Base-by-base conservation (phyloP, 2,329 filamentous ascomycete species). In the Dissoconium aciculare region DNA sequence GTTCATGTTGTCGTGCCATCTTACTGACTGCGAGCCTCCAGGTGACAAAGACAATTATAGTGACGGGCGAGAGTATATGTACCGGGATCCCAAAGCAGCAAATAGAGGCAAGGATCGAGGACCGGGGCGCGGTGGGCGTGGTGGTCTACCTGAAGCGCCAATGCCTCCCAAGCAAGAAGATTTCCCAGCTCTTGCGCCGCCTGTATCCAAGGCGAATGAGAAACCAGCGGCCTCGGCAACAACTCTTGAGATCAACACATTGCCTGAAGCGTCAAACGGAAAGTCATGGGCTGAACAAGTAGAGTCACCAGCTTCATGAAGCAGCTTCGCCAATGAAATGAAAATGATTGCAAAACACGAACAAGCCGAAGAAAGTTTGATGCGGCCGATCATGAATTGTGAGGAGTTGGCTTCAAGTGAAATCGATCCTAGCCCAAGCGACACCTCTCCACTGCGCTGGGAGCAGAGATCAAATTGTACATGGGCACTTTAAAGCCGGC, bases 121-220 rank as follows among this genome's bases (percentile, higher is more conserved):
- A 13, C 26, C 35, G 10, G 30, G 42, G 32, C 43, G 42, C n/a
- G 40, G 42, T n/a, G 31, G 41, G 23, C 23, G 56, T 16, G 36
- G 29, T n/a, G 24, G 34, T 26, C 13, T 28, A 17, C 21, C 31
- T 8, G 31, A 34, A 26, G 27, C 45, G 44, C 28, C 29, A 12
- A 43, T 45, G 11, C 41, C 45, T n/a, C 62, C 60, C 1, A 50
- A 49, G 24, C 39, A 50, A 11, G 50, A 57, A 15, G 62, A 66
- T 27, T 66, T 66, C 37, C 62, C 62, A 4, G 56, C 58, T 8
- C 43, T 66, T 11, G 57, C 60, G n/a, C n/a, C n/a, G n/a, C n/a
- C n/a, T n/a, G n/a, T n/a, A 8, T 33, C 45, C 1, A 32, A 43
- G 9, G 32, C 35, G 11, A 34, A 36, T 17, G 26, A 23, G 24